A percentile compares a stretch with the other conserved stretches of the same genome.
These are phyloP conservation scores for Stachybotrys chlorohalonatus DNA, from an alignment of 2,329 filamentous ascomycete species.

Conservation along the genomic window DNA sequence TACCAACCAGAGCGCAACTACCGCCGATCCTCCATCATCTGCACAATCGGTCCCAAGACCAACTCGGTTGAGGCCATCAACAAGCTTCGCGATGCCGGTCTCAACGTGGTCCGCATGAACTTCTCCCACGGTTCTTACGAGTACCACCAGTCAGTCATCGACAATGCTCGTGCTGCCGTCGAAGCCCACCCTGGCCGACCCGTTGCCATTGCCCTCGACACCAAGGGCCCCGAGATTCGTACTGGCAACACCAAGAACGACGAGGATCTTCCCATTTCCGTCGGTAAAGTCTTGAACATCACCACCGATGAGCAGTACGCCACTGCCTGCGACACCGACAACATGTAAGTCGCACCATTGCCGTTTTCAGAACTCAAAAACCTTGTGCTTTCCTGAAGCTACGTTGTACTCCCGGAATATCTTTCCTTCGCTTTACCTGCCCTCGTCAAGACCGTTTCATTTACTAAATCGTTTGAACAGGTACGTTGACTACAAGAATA, in stretches of 20 bases:
- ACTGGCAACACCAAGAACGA: slow-evolving; percentile 68
- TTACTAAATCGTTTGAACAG: slow-evolving; percentile 29
- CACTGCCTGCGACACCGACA: slow-evolving; percentile 73
- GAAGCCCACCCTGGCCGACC: slow-evolving; percentile 69
- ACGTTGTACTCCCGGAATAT: no score
- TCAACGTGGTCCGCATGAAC: slow-evolving; percentile 99
- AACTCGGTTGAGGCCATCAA: slow-evolving; percentile 98
- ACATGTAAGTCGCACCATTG: slow-evolving; percentile 60
- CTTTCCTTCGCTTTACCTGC: not conserved
- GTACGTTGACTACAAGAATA: slow-evolving; percentile 99
- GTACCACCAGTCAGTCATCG: slow-evolving; percentile 97
- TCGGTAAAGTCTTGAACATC: slow-evolving; percentile 82
- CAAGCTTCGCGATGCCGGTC: slow-evolving; percentile 76
- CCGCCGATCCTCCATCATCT: slow-evolving; percentile 95
- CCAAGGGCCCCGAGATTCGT: slow-evolving; percentile 54
- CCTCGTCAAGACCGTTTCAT: not conserved
- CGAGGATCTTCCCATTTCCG: slow-evolving; percentile 79
- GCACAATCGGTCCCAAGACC: slow-evolving; percentile 98
- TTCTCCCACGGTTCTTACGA: slow-evolving; percentile 77
- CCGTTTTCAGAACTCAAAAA: no score
- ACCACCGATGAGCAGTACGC: slow-evolving; percentile 94
- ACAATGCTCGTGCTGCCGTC: slow-evolving; percentile 87
- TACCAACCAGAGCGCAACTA: slow-evolving; percentile 81
- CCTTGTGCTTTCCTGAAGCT: no score
- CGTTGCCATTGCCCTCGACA: slow-evolving; percentile 86